Evolutionary conservation across 768 basidiomycete species (phyloP), one percentile per base, ranked within the genome.

Genomic region (Floccularia luteovirens): DNA sequence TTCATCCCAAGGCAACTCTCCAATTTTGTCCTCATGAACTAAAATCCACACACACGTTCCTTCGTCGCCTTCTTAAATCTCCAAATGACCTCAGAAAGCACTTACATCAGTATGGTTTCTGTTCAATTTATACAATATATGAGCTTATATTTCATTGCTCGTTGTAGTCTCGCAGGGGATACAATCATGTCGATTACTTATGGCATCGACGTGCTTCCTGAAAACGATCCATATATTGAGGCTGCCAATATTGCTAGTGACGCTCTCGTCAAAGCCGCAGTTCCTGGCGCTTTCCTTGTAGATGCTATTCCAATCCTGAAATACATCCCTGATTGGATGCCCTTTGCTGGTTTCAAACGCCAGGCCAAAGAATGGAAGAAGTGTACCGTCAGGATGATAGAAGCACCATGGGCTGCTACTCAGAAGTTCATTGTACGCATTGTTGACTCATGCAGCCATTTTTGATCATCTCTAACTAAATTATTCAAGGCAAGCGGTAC

Each of bases 331-430:
- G 43, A 42, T 8, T 64, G 59, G 58, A 22, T 62, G 10, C 63
- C 63, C 10, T 58, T 59, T 6, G 56, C 63, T 2, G 47, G 51
- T 0, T 64, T 60, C 58, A 63, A 70, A 50, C 41, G 45, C 36
- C 58, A 53, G 41, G 72, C 71, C 0, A 55, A 51, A 27, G 56
- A 61, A 45, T 72, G 69, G 64, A 32, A 33, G 3, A 43, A 28
- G 24, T 14, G 13, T 11, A 20, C 25, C 19, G 12, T 8, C 8
- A 14, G 25, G 19, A 39, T 39, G 38, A 39, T 39, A 7, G 38
- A 39, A 27, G 20, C 21, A 10, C 38, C 38, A 7, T 39, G 12
- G 14, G 14, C 8, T 2, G 49, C 43, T 4, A 45, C 25, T 8
- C 25, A 28, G 27, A 10, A 12, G n/a, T 8, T 27, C 12, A 30